Evolutionary conservation across 257 asterid species (phyloP).

Genomic region (Coffea eugenioides): DNA sequence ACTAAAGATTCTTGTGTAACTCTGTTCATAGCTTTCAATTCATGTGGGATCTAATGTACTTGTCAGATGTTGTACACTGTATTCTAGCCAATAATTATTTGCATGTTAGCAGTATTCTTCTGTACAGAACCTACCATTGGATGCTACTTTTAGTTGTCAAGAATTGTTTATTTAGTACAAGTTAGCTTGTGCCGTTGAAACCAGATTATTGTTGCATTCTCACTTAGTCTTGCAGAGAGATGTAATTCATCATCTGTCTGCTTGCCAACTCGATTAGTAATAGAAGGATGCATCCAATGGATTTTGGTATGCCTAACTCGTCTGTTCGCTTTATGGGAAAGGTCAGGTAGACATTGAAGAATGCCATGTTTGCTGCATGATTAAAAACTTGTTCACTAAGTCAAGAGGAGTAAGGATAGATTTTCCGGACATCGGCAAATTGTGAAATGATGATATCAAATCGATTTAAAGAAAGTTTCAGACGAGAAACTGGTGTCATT

Average conservation of each 20-base stretch:
- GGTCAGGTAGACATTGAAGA: neutral
- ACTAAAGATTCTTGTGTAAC: slow-evolving; percentile 31
- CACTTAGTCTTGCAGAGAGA: neutral
- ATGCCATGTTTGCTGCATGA: neutral
- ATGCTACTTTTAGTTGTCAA: neutral
- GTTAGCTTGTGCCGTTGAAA: neutral
- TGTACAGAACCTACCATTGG: slow-evolving; percentile 24
- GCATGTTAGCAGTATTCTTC: slow-evolving; percentile 27
- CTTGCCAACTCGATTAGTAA: neutral
- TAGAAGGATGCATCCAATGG: neutral
- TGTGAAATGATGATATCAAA: neutral
- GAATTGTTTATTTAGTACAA: neutral
- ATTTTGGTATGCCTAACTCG: neutral
- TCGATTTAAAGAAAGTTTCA: neutral
- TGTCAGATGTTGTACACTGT: slow-evolving; percentile 26
- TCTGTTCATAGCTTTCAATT: slow-evolving; percentile 36
- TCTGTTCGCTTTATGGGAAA: neutral
- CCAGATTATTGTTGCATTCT: neutral
- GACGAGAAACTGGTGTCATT: neutral
- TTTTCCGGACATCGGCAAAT: too few relatives aligned
- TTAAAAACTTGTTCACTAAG: neutral
- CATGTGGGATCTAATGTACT: slow-evolving; percentile 20
- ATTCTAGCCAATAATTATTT: slow-evolving; percentile 20
- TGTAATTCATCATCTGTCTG: neutral
- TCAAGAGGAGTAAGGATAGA: neutral